Base-by-base conservation (phyloP, 148 eudicot species). In the Cornus kousa region DNA sequence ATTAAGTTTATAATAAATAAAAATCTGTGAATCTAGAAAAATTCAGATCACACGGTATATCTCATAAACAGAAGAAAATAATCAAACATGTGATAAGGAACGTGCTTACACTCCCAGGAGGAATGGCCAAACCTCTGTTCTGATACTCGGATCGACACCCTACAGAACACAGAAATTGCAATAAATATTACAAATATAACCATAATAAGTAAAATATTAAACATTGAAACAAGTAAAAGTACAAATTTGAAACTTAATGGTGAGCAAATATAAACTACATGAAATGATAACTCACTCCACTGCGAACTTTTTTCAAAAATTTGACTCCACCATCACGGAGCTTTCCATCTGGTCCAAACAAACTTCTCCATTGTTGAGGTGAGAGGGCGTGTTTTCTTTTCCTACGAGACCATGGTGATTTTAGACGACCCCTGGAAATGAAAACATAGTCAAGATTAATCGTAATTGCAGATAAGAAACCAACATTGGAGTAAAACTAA, bases 81-180 rank as follows among this genome's bases (percentile, higher is more conserved):
- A 76, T 13, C 33, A 53, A 48, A 62, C 2, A 76, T 22, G 32
- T n/a, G 74, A 77, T 28, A 40, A 60, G 46, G 48, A 75, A 70
- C 17, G 70, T 74, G 83, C 98, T 95, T 93, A 95, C 98, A 95
- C 94, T 74, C 98, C 99, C 77, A 94, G 99, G 67, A 97, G 98
- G 84, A 97, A 97, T 59, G 96, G 99, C 99, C 99, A 97, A 86
- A 94, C 99, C 82, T 97, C 99, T 28, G 90, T 86, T 82, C 98
- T 89, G 73, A 97, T 86, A 80, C 89, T 90, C 22, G 97, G 94
- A 89, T 97, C 95, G 87, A 94, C 83, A 64, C 98, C 98, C 98
- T 95, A 79, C 88, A 89, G 13, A 13, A 72, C 48, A 23, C 2
- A n/a, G 19, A 82, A 78, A 50, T 57, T 60, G 33, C 37, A 33